phyloP scores from a whole-genome alignment of 169 alveolate genomes.

The Babesia caballi region DNA sequence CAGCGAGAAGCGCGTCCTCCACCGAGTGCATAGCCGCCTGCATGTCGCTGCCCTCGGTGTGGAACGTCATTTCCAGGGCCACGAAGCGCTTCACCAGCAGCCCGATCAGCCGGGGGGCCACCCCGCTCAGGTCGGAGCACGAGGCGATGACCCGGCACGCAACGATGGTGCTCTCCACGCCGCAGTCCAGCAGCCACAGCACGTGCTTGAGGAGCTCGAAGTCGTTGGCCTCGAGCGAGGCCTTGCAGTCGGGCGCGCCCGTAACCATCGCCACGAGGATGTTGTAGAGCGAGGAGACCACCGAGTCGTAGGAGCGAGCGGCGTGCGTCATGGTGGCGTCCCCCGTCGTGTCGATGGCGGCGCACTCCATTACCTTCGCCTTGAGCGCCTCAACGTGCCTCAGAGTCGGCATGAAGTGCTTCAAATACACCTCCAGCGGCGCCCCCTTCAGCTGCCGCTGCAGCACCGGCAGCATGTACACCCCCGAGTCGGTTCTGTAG shows the following conservation, averaged over 20 bases:
- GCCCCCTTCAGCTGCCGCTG: slow-evolving; percentile 53
- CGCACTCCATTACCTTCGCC: slow-evolving; percentile 5
- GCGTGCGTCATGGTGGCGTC: neutral
- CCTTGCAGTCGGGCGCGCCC: slow-evolving; percentile 16
- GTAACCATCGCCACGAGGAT: slow-evolving; percentile 27
- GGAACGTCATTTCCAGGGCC: slow-evolving; percentile 12
- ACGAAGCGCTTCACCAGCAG: slow-evolving; percentile 49
- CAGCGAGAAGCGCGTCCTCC: slow-evolving; percentile 41
- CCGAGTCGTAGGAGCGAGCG: slow-evolving; percentile 24
- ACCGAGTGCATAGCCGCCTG: slow-evolving; percentile 1
- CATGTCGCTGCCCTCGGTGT: neutral
- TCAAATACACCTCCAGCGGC: slow-evolving; percentile 5
- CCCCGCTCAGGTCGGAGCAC: slow-evolving; percentile 7
- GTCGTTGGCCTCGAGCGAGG: slow-evolving; percentile 25
- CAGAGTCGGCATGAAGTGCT: slow-evolving; percentile 45
- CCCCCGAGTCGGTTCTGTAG: slow-evolving; percentile 20
- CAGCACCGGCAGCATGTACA: slow-evolving; percentile 56
- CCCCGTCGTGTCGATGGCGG: neutral
- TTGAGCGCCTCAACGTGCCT: slow-evolving; percentile 9
- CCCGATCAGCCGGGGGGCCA: slow-evolving; percentile 43
- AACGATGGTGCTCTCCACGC: neutral
- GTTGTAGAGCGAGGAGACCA: slow-evolving; percentile 8
- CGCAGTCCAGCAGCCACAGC: slow-evolving; percentile 24
- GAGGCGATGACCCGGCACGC: slow-evolving; percentile 39
- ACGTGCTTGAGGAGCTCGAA: slow-evolving; percentile 44